Evolutionary conservation across 768 basidiomycete species (phyloP).

Genomic region (Tremella fuciformis): DNA sequence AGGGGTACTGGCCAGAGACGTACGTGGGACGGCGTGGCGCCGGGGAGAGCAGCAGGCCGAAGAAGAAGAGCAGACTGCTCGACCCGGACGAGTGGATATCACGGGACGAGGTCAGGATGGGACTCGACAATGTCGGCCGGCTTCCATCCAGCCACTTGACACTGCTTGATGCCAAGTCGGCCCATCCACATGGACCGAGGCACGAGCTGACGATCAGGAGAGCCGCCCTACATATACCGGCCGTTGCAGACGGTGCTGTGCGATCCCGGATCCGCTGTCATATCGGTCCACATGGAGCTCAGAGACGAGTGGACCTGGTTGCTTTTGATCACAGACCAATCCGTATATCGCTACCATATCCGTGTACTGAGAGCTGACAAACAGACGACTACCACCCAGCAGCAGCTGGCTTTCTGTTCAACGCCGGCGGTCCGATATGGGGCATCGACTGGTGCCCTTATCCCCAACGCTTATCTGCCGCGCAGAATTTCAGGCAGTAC

Average conservation of each 20-base stretch:
- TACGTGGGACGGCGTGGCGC: constrained; percentile 13
- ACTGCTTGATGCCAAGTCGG: constrained; percentile 30
- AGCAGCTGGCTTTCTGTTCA: constrained; percentile 58
- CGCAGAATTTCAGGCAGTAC: constrained; percentile 63
- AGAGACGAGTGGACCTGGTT: constrained; percentile 17
- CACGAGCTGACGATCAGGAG: constrained; percentile 19
- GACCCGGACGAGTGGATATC: constrained; percentile 25
- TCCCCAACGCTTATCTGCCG: constrained; percentile 50
- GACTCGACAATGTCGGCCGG: constrained; percentile 37
- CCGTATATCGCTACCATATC: constrained; percentile 18
- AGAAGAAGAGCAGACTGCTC: constrained; percentile 13
- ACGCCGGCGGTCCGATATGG: constrained; percentile 86
- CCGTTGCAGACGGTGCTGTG: constrained; percentile 16
- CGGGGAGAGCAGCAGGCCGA: constrained; percentile 2
- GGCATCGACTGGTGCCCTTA: constrained; percentile 92
- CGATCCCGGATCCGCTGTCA: constrained; percentile 25
- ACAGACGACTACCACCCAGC: constrained; percentile 18
- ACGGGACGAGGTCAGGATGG: constrained; percentile 38
- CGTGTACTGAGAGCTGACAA: constrained; percentile 1
- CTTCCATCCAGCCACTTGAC: constrained; percentile 18
- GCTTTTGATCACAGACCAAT: constrained; percentile 26
- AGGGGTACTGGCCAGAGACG: constrained; percentile 48
- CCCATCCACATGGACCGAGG: neutral
- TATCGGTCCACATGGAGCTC: constrained; percentile 34
- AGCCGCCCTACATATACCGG: constrained; percentile 27